phyloP scores from a whole-genome alignment of 2,329 filamentous ascomycete species.

The Domatiomyces globalis region DNA sequence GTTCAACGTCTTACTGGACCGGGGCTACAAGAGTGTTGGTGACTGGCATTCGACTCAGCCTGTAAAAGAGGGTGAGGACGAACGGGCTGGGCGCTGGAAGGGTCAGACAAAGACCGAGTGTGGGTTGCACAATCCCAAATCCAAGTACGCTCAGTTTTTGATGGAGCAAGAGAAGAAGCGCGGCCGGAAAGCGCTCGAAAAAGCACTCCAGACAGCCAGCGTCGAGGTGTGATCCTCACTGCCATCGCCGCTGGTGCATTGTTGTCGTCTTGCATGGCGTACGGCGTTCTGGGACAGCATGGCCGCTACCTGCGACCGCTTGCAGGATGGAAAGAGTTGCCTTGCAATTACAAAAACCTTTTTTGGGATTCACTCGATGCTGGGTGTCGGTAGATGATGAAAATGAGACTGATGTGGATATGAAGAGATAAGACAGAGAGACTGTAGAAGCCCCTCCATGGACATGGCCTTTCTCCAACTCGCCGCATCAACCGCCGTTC shows the following conservation, averaged over 20 bases:
- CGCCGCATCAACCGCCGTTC: no score
- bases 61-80: constrained; percentile 80
- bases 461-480: no score
- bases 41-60: constrained; percentile 97
- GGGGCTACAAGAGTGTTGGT: constrained; percentile 93
- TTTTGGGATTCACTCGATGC: neutral
- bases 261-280: constrained; percentile 12
- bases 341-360: neutral
- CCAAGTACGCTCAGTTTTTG: constrained; percentile 76
- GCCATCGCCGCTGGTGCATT: neutral
- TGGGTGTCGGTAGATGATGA: neutral
- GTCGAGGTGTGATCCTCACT: constrained; percentile 3
- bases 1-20: constrained; percentile 81
- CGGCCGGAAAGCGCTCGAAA: constrained; percentile 41
- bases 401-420: neutral
- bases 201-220: constrained; percentile 24
- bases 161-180: constrained; percentile 57
- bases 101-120: constrained; percentile 93
- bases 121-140: constrained; percentile 96
- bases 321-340: neutral
- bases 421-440: neutral
- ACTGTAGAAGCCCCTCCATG: no score
- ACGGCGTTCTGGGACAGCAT: constrained; percentile 7
- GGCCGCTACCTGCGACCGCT: neutral
- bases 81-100: constrained; percentile 94